These are phyloP conservation scores for Leucocoprinus leucothites DNA, from an alignment of 768 basidiomycete genomes.

Conservation along the genomic window DNA sequence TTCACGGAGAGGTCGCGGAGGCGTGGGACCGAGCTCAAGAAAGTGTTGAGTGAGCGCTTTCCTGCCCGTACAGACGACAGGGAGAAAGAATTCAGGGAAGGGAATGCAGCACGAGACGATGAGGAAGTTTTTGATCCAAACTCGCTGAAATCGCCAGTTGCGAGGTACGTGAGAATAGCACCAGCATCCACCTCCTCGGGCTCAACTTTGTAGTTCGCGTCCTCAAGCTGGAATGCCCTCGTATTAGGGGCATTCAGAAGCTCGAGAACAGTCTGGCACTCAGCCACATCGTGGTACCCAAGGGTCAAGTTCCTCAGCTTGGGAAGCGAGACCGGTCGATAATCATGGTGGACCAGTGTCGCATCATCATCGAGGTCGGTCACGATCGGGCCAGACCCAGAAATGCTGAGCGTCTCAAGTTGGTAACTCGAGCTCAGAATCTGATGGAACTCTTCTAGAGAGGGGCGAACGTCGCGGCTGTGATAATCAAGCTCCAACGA, in stretches of 20 bases:
- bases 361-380: slow-evolving; percentile 22
- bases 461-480: slow-evolving; percentile 52
- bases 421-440: slow-evolving; percentile 39
- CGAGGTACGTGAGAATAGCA: slow-evolving; percentile 34
- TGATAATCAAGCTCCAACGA: slow-evolving; percentile 51
- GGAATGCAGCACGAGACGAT: slow-evolving; percentile 11
- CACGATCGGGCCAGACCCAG: slow-evolving; percentile 43
- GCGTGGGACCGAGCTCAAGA: slow-evolving; percentile 8
- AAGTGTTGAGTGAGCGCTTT: slow-evolving; percentile 14
- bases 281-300: slow-evolving; percentile 39
- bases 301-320: slow-evolving; percentile 36
- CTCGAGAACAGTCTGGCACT: slow-evolving; percentile 36
- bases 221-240: slow-evolving; percentile 37
- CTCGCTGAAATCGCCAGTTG: slow-evolving; percentile 27
- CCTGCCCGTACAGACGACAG: slow-evolving; percentile 11
- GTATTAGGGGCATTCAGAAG: slow-evolving; percentile 38
- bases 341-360: slow-evolving; percentile 17
- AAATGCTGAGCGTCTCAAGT: slow-evolving; percentile 42
- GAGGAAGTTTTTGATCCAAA: slow-evolving; percentile 14
- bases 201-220: slow-evolving; percentile 40
- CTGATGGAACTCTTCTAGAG: slow-evolving; percentile 36
- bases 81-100: background rate
- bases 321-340: slow-evolving; percentile 33
- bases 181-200: slow-evolving; percentile 38
- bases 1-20: slow-evolving; percentile 10